phyloP scores from a whole-genome alignment of 345 rosid species.

The Mercurialis annua region DNA sequence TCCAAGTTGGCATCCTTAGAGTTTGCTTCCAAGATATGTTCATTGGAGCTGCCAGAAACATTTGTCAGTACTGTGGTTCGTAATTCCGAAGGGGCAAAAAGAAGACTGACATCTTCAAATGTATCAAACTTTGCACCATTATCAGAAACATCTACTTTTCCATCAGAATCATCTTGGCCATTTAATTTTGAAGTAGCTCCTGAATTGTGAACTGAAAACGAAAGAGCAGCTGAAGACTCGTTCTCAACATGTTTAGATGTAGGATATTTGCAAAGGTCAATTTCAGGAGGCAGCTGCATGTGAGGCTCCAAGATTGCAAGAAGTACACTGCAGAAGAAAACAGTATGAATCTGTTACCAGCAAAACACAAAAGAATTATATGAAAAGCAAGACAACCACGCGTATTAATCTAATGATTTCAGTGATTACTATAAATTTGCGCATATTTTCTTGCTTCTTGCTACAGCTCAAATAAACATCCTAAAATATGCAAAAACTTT shows the following conservation, averaged over 20 bases:
- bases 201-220: slow-evolving; percentile 26
- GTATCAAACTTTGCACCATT: slow-evolving; percentile 43
- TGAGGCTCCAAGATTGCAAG: slow-evolving; percentile 75
- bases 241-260: slow-evolving; percentile 32
- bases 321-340: slow-evolving; percentile 60
- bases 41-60: slow-evolving; percentile 30
- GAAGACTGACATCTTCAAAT: slow-evolving; percentile 50
- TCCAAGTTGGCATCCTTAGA: slow-evolving; percentile 35
- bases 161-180: slow-evolving; percentile 47
- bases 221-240: slow-evolving; percentile 31
- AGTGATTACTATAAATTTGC: not conserved
- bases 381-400: not conserved
- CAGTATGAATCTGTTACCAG: slow-evolving; percentile 18
- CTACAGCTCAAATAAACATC: not conserved
- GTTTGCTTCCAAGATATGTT: slow-evolving; percentile 28
- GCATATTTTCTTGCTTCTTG: slow-evolving; percentile 3
- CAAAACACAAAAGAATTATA: slow-evolving; percentile 5
- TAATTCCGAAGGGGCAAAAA: slow-evolving; percentile 65
- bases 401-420: not conserved
- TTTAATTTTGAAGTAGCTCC: slow-evolving; percentile 35
- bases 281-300: slow-evolving; percentile 66
- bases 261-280: slow-evolving; percentile 64
- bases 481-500: not conserved
- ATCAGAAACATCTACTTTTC: slow-evolving; percentile 48
- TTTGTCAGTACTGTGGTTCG: slow-evolving; percentile 39